Evolutionary conservation across 768 basidiomycete genomes (phyloP).

Genomic region (Flagelloscypha sp.): DNA sequence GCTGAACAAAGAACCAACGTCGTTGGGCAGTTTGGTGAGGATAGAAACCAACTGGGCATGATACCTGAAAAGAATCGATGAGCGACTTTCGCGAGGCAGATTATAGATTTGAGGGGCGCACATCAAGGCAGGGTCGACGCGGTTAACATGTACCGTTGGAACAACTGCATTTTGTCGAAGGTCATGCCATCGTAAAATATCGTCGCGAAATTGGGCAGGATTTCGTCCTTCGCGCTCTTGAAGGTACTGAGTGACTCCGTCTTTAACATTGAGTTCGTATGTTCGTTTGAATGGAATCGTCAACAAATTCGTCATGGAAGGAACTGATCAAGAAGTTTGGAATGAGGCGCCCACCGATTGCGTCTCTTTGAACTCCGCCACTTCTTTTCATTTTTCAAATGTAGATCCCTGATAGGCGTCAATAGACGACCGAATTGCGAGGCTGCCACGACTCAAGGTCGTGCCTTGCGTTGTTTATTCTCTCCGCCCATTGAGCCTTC

Average conservation of each 20-base stretch:
- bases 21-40: conserved; percentile 73
- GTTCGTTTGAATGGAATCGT: conserved; percentile 69
- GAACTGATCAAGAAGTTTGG: neutral
- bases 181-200: conserved; percentile 62
- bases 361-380: too few relatives aligned
- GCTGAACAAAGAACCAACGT: conserved; percentile 36
- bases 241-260: conserved; percentile 58
- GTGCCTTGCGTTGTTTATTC: too few relatives aligned
- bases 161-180: conserved; percentile 52
- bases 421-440: neutral
- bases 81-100: conserved; percentile 1
- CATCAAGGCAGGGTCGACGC: conserved; percentile 47
- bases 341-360: too few relatives aligned
- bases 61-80: conserved; percentile 47
- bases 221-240: conserved; percentile 60
- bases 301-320: conserved; percentile 69
- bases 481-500: too few relatives aligned
- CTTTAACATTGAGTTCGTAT: conserved; percentile 43
- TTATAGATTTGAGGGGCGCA: conserved; percentile 27
- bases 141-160: conserved; percentile 46
- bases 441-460: neutral
- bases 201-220: conserved; percentile 77
- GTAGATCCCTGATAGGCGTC: neutral
- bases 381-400: too few relatives aligned
- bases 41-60: conserved; percentile 85